Percentiles rank a stretch among this genome's conserved stretches.
phyloP scores from a whole-genome alignment of 2,329 filamentous ascomycete species.

The Blastomyces silverae region DNA sequence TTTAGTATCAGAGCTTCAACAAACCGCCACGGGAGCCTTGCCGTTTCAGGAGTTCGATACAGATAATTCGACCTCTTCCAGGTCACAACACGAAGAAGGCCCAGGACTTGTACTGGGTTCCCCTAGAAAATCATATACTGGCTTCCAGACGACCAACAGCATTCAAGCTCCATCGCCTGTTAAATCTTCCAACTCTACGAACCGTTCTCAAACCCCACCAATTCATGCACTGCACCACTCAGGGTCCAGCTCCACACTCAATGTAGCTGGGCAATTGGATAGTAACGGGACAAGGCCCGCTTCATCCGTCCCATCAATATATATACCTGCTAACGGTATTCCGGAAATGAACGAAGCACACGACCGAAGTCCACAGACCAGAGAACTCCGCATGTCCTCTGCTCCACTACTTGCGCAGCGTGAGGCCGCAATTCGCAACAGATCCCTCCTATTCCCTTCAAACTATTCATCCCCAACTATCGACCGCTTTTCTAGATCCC shows the following conservation, averaged over 20 bases:
- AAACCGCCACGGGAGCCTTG: conserved; percentile 44
- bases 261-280: background rate
- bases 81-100: background rate
- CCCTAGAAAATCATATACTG: background rate
- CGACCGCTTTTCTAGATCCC: background rate
- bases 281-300: background rate
- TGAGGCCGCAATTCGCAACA: conserved; percentile 44
- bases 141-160: background rate
- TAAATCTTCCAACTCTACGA: background rate
- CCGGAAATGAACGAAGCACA: conserved; percentile 1
- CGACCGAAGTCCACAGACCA: background rate
- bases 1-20: conserved; percentile 57
- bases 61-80: background rate
- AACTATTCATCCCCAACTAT: background rate
- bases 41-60: background rate
- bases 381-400: background rate
- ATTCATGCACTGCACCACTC: background rate
- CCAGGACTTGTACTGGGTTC: background rate
- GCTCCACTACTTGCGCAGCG: conserved; percentile 49
- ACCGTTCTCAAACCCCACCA: background rate
- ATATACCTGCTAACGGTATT: background rate
- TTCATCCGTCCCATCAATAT: background rate
- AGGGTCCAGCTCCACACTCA: conserved; percentile 1
- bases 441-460: conserved; percentile 16
- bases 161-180: background rate